Evolutionary conservation across 108 stramenopile species (phyloP).

Genomic region (Licmophora abbreviata): DNA sequence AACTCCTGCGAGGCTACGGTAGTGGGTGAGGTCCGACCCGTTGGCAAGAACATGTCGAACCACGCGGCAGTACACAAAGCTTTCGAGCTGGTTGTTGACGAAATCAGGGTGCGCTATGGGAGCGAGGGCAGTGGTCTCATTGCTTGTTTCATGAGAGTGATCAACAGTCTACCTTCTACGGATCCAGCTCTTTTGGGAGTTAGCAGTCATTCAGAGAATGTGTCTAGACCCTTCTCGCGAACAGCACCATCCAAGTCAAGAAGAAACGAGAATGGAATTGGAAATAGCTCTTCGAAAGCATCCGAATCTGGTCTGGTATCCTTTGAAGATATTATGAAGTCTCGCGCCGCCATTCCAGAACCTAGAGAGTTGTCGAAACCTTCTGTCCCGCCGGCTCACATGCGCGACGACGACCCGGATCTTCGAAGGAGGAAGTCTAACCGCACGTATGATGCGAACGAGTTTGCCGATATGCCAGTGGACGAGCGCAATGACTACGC

Average conservation of each 20-base stretch:
- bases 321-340: slow-evolving; percentile 44
- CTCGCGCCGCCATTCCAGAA: slow-evolving; percentile 12
- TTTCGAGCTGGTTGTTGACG: slow-evolving; percentile 66
- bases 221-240: slow-evolving; percentile 1
- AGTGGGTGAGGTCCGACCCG: slow-evolving; percentile 57
- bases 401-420: slow-evolving; percentile 24
- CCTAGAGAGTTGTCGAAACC: slow-evolving; percentile 4
- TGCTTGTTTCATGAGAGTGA: slow-evolving; percentile 25
- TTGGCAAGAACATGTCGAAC: slow-evolving; percentile 77
- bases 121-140: slow-evolving; percentile 51
- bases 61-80: slow-evolving; percentile 79
- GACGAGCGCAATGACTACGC: slow-evolving; percentile 9
- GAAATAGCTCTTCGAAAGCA: background rate
- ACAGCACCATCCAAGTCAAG: slow-evolving; percentile 5
- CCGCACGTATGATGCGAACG: background rate
- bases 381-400: slow-evolving; percentile 24
- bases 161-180: slow-evolving; percentile 22
- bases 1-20: slow-evolving; percentile 56
- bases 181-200: slow-evolving; percentile 4
- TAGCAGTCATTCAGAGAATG: slow-evolving; percentile 7
- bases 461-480: slow-evolving; percentile 1
- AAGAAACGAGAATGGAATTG: slow-evolving; percentile 7
- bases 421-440: background rate
- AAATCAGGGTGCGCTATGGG: slow-evolving; percentile 64
- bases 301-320: slow-evolving; percentile 20